phyloP scores from a whole-genome alignment of 495 filamentous ascomycete genomes.

The Elasticomyces elasticus region DNA sequence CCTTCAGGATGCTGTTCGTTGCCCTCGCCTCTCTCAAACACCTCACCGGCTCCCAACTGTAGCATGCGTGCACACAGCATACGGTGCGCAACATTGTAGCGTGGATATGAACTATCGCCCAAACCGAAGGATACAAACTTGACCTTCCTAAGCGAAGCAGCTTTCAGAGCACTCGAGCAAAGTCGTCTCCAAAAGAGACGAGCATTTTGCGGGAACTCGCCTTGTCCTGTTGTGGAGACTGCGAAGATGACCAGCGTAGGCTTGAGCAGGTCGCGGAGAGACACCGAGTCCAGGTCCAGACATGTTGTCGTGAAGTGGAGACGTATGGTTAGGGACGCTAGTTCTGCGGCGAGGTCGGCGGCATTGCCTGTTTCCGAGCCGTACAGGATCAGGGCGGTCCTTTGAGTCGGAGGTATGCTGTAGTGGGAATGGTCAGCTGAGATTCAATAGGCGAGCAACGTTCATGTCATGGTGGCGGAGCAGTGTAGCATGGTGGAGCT shows the following conservation, averaged over 20 bases:
- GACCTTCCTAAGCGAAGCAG: slow-evolving; percentile 54
- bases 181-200: slow-evolving; percentile 76
- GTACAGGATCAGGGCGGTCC: slow-evolving; percentile 70
- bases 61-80: slow-evolving; percentile 78
- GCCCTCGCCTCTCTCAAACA: slow-evolving; percentile 69
- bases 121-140: slow-evolving; percentile 80
- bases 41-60: slow-evolving; percentile 74
- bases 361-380: slow-evolving; percentile 91
- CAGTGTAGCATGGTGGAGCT: too few relatives aligned
- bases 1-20: slow-evolving; percentile 92
- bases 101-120: slow-evolving; percentile 87
- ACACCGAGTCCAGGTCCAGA: slow-evolving; percentile 62
- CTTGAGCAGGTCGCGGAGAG: slow-evolving; percentile 42
- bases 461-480: too few relatives aligned
- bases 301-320: slow-evolving; percentile 67
- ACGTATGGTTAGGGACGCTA: slow-evolving; percentile 60
- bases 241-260: slow-evolving; percentile 64
- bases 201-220: slow-evolving; percentile 76
- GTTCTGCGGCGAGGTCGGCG: slow-evolving; percentile 76
- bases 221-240: slow-evolving; percentile 88
- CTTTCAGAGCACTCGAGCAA: slow-evolving; percentile 62
- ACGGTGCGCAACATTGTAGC: slow-evolving; percentile 89
- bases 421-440: background rate
- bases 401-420: background rate
- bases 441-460: too few relatives aligned